A percentile compares a stretch with the other conserved stretches of the same genome.
These are phyloP conservation scores for Corymbia maculata DNA, from an alignment of 345 rosid genomes.

Conservation along the genomic window DNA sequence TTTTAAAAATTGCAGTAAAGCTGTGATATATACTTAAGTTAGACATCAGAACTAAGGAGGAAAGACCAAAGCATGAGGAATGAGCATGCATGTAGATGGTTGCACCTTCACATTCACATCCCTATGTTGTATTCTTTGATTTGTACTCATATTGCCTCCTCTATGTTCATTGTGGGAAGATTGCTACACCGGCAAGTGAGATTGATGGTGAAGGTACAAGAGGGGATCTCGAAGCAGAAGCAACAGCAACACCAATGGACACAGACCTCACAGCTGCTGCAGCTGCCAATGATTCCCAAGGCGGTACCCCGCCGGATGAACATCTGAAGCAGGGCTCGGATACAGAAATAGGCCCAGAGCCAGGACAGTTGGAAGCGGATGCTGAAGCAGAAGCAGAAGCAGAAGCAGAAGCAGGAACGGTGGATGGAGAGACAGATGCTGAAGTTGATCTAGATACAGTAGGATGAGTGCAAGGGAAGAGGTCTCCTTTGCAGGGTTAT, in stretches of 20 bases:
- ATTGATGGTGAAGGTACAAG: conserved; percentile 51
- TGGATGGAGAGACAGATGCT: conserved; percentile 72
- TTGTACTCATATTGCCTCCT: neutral
- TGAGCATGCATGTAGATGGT: neutral
- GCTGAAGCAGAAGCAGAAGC: conserved; percentile 43
- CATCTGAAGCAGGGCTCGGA: conserved; percentile 70
- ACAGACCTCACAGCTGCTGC: conserved; percentile 27
- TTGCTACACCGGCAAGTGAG: conserved; percentile 51
- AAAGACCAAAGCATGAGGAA: neutral
- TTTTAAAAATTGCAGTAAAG: neutral
- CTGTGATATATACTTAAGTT: neutral
- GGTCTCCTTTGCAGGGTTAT: neutral
- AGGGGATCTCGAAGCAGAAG: conserved; percentile 54
- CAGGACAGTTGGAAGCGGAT: conserved; percentile 64
- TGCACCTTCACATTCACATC: neutral
- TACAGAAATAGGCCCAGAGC: conserved; percentile 59
- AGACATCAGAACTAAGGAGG: neutral
- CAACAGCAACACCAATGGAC: conserved; percentile 48
- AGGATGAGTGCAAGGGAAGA: conserved; percentile 7
- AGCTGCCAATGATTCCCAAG: conserved; percentile 23
- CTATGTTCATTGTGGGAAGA: conserved; percentile 3
- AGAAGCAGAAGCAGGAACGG: conserved; percentile 36
- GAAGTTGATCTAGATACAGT: conserved; percentile 46
- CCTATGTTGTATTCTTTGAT: neutral
- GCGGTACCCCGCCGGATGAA: conserved; percentile 59